Base-by-base conservation (phyloP, 768 basidiomycete genomes). In the Mycena epipterygia region DNA sequence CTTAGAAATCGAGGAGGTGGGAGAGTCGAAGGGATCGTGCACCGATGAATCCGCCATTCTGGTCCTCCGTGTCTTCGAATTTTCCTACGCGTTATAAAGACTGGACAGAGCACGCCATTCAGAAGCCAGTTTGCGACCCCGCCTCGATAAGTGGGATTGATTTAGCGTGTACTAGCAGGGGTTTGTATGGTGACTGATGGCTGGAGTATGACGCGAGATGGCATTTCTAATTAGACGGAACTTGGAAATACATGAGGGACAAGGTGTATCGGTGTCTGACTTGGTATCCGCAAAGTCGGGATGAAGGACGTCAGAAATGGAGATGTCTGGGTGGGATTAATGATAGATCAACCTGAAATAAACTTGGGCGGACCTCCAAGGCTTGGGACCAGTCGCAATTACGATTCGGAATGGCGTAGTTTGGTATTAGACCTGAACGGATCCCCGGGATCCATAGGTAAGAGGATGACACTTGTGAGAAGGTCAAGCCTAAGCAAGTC, bases 51-150 rank as follows among this genome's bases (percentile, higher is more conserved):
- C 33, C 39, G 55, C 13, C 58, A 61, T 58, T 13, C 9, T 41
- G 39, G 17, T 52, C 3, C 49, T n/a, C 12, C 3, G 33, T 17
- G 35, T 14, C 27, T 61, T 35, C 52, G 13, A 6, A n/a, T 25
- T 29, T n/a, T n/a, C 17, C 35, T 27, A 14, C 11, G 19, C 11
- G 13, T 19, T 58, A 32, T 70, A 59, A 55, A 44, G 42, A 56
- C 7, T 16, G 29, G 17, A 37, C 41, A 55, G 42, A 70, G 48
- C 64, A 62, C 69, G 69, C 52, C 57, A 70, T 70, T 27, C 7
- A n/a, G 64, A 65, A 66, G 59, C 27, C 9, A 29, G 48, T 30
- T 70, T 13, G 62, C 68, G 68, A 64, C 52, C 57, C 21, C n/a
- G n/a, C 2, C 32, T 35, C 5, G 21, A 3, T 25, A 27, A 35